Percentiles rank a stretch among this genome's conserved stretches.
Conservation (phyloP, 805 yeast genomes). For the Metschnikowia peoriensis region DNA sequence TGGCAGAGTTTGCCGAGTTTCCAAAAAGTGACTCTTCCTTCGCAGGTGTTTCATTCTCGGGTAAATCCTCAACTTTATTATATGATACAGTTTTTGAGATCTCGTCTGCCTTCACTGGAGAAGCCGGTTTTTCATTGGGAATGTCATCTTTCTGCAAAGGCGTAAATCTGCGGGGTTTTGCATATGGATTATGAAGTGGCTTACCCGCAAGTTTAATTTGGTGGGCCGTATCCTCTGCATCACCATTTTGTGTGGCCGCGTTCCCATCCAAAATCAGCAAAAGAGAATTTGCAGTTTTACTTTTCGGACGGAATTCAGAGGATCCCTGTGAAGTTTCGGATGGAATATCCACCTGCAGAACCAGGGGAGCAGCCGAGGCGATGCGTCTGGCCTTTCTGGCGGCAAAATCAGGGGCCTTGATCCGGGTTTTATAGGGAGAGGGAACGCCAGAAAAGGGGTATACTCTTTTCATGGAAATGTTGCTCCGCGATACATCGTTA, state of each 20-base stretch:
- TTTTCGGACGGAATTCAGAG: slow-evolving; percentile 27
- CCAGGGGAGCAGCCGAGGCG: slow-evolving; percentile 8
- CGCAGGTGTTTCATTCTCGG: slow-evolving; percentile 5
- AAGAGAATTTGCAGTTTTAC: slow-evolving; percentile 50
- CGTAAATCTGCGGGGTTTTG: slow-evolving; percentile 12
- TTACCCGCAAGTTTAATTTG: background rate
- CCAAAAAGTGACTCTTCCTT: background rate
- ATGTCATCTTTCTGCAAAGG: slow-evolving; percentile 9
- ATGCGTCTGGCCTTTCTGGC: slow-evolving; percentile 16
- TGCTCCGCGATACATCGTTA: slow-evolving; percentile 22
- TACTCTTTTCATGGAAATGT: slow-evolving; percentile 38
- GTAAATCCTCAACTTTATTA: slow-evolving; percentile 30
- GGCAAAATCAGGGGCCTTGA: slow-evolving; percentile 29
- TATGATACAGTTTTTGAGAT: slow-evolving; percentile 36
- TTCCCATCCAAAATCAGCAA: slow-evolving; percentile 41
- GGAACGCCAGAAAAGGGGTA: slow-evolving; percentile 47
- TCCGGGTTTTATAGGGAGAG: slow-evolving; percentile 43
- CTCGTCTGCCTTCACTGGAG: slow-evolving; percentile 27
- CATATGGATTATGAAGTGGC: slow-evolving; percentile 19
- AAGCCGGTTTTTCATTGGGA: background rate
- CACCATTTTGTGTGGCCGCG: background rate
- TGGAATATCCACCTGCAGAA: slow-evolving; percentile 1
- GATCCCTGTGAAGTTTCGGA: slow-evolving; percentile 6
- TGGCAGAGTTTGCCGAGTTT: background rate
- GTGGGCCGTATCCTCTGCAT: background rate